These are phyloP conservation scores for Fusarium luffae DNA, from an alignment of 2,329 filamentous ascomycete species.

Conservation along the genomic window DNA sequence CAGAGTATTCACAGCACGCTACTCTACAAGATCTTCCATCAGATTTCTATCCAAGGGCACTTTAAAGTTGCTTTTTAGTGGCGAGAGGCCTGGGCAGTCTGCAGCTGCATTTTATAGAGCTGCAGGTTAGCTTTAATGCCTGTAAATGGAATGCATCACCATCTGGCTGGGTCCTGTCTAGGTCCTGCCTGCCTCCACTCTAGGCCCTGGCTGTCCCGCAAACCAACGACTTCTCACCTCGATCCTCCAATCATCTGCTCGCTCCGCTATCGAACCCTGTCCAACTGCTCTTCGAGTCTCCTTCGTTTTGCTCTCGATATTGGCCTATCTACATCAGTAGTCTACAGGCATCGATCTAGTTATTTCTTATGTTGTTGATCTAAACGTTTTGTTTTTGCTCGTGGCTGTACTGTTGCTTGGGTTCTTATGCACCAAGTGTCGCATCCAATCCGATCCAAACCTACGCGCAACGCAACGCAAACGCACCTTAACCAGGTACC, in stretches of 20 bases:
- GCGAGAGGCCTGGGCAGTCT: neutral
- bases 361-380: conserved; percentile 32
- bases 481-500: conserved; percentile 14
- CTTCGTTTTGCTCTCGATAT: conserved; percentile 42
- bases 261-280: conserved; percentile 42
- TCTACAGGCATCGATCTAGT: conserved; percentile 25
- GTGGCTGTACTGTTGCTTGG: conserved; percentile 10
- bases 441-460: conserved; percentile 28
- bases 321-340: conserved; percentile 16
- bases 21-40: neutral
- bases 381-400: neutral
- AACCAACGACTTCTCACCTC: conserved; percentile 26
- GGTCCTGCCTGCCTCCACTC: conserved; percentile 29
- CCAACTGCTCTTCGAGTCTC: conserved; percentile 39
- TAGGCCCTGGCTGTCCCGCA: conserved; percentile 35
- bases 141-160: conserved; percentile 34
- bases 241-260: conserved; percentile 44
- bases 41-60: neutral
- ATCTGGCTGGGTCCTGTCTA: conserved; percentile 24
- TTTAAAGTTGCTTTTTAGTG: neutral
- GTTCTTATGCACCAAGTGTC: conserved; percentile 23
- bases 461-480: conserved; percentile 30
- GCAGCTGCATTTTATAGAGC: conserved; percentile 19
- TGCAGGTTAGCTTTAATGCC: conserved; percentile 18
- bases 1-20: neutral